phyloP scores from a whole-genome alignment of 495 filamentous ascomycete genomes.

The Neurospora sp. region DNA sequence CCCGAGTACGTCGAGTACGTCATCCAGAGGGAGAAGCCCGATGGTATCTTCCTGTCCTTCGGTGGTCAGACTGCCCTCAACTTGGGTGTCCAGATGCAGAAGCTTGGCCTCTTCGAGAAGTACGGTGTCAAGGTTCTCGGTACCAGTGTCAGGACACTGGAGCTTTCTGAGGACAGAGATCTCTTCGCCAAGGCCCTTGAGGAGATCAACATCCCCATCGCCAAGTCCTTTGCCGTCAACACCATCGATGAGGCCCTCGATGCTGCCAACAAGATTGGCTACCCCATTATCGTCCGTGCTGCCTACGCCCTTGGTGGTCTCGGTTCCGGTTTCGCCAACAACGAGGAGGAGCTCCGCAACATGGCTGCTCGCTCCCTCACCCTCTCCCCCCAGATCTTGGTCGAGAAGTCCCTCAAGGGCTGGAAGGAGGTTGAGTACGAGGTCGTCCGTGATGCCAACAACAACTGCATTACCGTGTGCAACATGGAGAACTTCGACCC shows the following conservation, averaged over 20 bases:
- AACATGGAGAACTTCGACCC: slow-evolving; percentile 99
- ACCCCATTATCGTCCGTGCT: slow-evolving; percentile 94
- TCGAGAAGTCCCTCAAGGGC: slow-evolving; percentile 98
- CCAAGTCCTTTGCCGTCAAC: slow-evolving; percentile 83
- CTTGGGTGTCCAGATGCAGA: slow-evolving; percentile 92
- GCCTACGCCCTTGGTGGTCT: slow-evolving; percentile 93
- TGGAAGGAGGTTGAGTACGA: slow-evolving; percentile 99
- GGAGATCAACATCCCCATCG: slow-evolving; percentile 96
- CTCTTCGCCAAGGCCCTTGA: slow-evolving; percentile 78
- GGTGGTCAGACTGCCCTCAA: slow-evolving; percentile 96
- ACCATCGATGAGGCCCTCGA: slow-evolving; percentile 85
- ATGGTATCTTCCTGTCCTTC: slow-evolving; percentile 96
- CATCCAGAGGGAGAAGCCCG: slow-evolving; percentile 87
- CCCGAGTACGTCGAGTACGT: slow-evolving; percentile 94
- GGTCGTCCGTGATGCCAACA: slow-evolving; percentile 83
- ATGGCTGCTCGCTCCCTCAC: slow-evolving; percentile 87
- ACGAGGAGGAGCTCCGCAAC: slow-evolving; percentile 85
- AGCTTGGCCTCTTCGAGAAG: slow-evolving; percentile 88
- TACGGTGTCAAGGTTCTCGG: slow-evolving; percentile 92
- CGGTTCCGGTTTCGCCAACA: slow-evolving; percentile 93
- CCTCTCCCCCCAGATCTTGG: slow-evolving; percentile 91
- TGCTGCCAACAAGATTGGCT: slow-evolving; percentile 78
- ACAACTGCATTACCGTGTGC: slow-evolving; percentile 98
- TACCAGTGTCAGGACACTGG: slow-evolving; percentile 86
- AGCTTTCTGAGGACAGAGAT: slow-evolving; percentile 92